These are phyloP conservation scores for Xylaria palmicola DNA, from an alignment of 495 filamentous ascomycete genomes.

Conservation along the genomic window DNA sequence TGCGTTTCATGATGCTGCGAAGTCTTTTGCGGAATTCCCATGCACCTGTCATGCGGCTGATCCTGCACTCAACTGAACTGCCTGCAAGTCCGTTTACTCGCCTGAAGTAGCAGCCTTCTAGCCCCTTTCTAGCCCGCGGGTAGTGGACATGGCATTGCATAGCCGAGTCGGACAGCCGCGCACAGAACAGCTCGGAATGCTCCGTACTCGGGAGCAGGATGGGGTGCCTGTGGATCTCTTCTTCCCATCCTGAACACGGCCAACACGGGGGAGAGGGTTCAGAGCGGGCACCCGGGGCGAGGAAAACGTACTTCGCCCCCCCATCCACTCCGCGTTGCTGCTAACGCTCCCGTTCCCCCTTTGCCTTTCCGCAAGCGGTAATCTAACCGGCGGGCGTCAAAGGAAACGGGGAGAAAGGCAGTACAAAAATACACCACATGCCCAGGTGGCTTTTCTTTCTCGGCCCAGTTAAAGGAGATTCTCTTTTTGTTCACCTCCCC, in stretches of 20 bases:
- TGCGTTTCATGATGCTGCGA: not conserved
- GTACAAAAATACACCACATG: conserved; percentile 35
- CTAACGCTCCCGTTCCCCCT: conserved; percentile 16
- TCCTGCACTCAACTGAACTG: not conserved
- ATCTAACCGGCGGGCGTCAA: conserved; percentile 11
- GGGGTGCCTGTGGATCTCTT: conserved; percentile 4
- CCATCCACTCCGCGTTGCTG: no score
- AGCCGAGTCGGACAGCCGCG: not conserved
- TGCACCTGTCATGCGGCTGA: not conserved
- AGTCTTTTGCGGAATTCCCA: not conserved
- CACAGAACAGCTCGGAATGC: conserved; percentile 23
- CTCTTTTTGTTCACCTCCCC: conserved; percentile 24
- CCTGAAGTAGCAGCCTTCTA: conserved; percentile 6
- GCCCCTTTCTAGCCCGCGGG: conserved; percentile 11
- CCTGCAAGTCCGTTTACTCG: not conserved
- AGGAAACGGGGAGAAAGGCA: conserved; percentile 21
- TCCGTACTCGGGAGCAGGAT: conserved; percentile 19
- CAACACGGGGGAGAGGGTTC: no score
- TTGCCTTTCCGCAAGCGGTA: conserved; percentile 33
- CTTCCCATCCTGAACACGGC: conserved; percentile 32
- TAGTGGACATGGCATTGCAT: conserved; percentile 17
- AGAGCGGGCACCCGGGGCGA: conserved; percentile 9
- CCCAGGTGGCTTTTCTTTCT: conserved; percentile 16
- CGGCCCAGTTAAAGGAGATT: not conserved
- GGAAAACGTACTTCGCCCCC: no score